Percentiles rank a stretch among this genome's conserved stretches.
Evolutionary conservation across 2,329 filamentous ascomycete species (phyloP).

Genomic region (Microdochium trichocladiopsis): DNA sequence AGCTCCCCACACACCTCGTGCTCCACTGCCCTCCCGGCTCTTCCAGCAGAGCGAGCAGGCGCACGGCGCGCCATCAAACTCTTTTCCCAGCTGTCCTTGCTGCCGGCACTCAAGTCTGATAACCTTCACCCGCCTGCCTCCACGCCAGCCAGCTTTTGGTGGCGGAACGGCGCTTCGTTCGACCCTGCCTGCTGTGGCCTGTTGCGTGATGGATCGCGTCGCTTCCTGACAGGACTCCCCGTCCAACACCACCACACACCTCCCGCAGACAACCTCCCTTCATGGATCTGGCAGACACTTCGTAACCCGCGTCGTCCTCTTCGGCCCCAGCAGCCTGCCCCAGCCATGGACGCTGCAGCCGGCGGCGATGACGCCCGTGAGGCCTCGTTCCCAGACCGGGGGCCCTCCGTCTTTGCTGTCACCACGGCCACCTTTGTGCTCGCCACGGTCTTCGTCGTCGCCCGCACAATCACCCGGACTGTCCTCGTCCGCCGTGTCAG

Average conservation of each 20-base stretch:
- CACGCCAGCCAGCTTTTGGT: too few relatives aligned
- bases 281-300: neutral
- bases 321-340: neutral
- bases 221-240: neutral
- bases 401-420: slow-evolving; percentile 60
- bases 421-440: slow-evolving; percentile 62
- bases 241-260: neutral
- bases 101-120: too few relatives aligned
- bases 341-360: neutral
- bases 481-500: slow-evolving; percentile 65
- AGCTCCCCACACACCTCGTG: too few relatives aligned
- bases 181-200: too few relatives aligned
- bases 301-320: neutral
- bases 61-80: too few relatives aligned
- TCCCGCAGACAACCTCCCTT: neutral
- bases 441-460: slow-evolving; percentile 66
- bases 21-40: too few relatives aligned
- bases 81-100: too few relatives aligned
- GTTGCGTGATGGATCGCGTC: too few relatives aligned
- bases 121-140: too few relatives aligned
- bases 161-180: too few relatives aligned
- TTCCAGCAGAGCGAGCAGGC: too few relatives aligned
- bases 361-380: neutral
- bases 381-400: slow-evolving; percentile 29
- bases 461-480: slow-evolving; percentile 66